A percentile compares a stretch with the other conserved stretches of the same genome.
Conservation (phyloP, 371 early-diverging fungal genomes). For the Rhizopus arrhizus region DNA sequence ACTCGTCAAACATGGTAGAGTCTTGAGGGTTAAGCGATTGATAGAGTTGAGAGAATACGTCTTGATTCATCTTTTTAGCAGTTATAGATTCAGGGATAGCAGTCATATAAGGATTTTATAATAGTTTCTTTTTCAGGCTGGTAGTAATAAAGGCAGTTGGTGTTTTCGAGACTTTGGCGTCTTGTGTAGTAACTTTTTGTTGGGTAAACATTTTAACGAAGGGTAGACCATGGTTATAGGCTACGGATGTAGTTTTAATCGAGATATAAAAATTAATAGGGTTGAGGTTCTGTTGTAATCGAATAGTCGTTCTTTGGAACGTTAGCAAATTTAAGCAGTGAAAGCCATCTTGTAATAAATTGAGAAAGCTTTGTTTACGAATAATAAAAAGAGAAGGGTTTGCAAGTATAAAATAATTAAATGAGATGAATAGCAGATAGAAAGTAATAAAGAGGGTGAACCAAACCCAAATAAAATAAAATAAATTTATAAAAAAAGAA, state of each 20-base stretch:
- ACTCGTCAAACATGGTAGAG: conserved; percentile 33
- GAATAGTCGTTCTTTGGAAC: conserved; percentile 19
- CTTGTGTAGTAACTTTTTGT: conserved; percentile 23
- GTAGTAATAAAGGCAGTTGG: conserved; percentile 13
- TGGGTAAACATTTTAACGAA: conserved; percentile 30
- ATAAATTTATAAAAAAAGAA: background rate
- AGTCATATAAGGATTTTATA: conserved; percentile 14
- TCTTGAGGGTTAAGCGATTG: conserved; percentile 30
- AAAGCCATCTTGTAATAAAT: conserved; percentile 21
- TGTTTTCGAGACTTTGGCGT: conserved; percentile 36
- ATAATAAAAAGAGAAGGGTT: conserved; percentile 2
- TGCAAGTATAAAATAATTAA: background rate
- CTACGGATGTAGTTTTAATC: conserved; percentile 17
- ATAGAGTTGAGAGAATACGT: conserved; percentile 40
- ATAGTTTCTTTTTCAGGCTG: conserved; percentile 17
- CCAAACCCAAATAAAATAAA: conserved; percentile 6
- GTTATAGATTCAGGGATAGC: conserved; percentile 9
- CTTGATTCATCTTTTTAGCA: conserved; percentile 27
- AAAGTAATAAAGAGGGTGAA: background rate
- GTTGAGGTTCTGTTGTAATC: conserved; percentile 13
- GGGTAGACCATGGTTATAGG: conserved; percentile 30
- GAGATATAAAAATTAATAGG: conserved; percentile 7
- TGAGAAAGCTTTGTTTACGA: background rate
- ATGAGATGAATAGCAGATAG: conserved; percentile 3
- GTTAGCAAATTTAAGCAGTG: conserved; percentile 33